These are phyloP conservation scores for Rosa persica DNA, from an alignment of 306 rosid genomes.

Conservation along the genomic window DNA sequence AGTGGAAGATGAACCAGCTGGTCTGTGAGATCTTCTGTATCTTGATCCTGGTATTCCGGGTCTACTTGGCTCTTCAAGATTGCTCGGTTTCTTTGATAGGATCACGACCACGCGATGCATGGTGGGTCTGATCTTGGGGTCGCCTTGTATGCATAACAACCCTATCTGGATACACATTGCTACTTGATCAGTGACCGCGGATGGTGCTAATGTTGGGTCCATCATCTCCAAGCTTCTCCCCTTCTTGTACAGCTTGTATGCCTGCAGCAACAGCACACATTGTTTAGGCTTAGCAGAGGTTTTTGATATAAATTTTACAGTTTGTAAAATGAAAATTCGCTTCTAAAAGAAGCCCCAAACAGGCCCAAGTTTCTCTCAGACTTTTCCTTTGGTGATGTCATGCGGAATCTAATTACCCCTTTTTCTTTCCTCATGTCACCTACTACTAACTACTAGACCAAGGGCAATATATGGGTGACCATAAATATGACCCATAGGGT, in stretches of 20 bases:
- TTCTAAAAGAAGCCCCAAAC: neutral
- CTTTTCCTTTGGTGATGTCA: neutral
- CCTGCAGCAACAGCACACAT: constrained; percentile 34
- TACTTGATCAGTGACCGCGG: constrained; percentile 57
- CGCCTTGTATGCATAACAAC: constrained; percentile 61
- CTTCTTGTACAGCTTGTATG: constrained; percentile 83
- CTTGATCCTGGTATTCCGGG: constrained; percentile 73
- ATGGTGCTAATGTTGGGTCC: constrained; percentile 54
- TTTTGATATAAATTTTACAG: neutral
- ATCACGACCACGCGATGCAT: constrained; percentile 80
- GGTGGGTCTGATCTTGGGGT: constrained; percentile 63
- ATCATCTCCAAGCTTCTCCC: constrained; percentile 70
- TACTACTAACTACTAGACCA: neutral
- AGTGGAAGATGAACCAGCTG: constrained; percentile 43
- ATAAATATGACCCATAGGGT: neutral
- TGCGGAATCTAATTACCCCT: neutral
- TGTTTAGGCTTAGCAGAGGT: neutral
- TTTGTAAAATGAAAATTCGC: neutral
- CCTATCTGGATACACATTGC: constrained; percentile 51
- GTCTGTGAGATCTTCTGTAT: constrained; percentile 53
- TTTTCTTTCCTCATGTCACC: constrained; percentile 13
- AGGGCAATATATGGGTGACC: neutral
- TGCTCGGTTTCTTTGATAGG: constrained; percentile 65
- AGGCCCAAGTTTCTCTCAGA: neutral
- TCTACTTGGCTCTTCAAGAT: constrained; percentile 70